Evolutionary conservation across 2,329 filamentous ascomycete species (phyloP).

Genomic region (Venturia aucupariae): DNA sequence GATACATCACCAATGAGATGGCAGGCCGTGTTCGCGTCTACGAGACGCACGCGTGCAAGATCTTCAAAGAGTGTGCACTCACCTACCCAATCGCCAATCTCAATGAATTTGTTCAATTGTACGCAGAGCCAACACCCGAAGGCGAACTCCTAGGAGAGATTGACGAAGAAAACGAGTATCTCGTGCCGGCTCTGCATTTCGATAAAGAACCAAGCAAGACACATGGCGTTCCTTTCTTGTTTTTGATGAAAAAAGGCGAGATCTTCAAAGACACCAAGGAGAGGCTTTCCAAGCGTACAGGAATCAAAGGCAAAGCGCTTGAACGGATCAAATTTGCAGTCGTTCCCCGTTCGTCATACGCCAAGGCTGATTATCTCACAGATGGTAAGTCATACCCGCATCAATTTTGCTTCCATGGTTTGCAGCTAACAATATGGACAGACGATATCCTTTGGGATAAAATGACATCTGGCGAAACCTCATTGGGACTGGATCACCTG

Average conservation of each 20-base stretch:
- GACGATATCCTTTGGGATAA: conserved; percentile 39
- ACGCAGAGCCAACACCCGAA: conserved; percentile 71
- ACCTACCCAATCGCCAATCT: conserved; percentile 70
- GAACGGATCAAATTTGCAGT: conserved; percentile 97
- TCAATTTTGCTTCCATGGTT: neutral
- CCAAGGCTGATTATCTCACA: conserved; percentile 71
- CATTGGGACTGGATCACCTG: conserved; percentile 49
- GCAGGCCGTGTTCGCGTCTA: conserved; percentile 68
- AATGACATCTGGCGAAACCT: conserved; percentile 30
- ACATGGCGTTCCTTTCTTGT: conserved; percentile 86
- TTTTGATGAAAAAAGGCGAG: conserved; percentile 76
- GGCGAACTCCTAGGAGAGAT: conserved; percentile 45
- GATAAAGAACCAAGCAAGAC: conserved; percentile 77
- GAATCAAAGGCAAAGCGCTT: conserved; percentile 94
- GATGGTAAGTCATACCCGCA: conserved; percentile 57
- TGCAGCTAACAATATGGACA: conserved; percentile 20
- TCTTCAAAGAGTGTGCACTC: conserved; percentile 65
- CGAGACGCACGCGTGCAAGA: conserved; percentile 73
- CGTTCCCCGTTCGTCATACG: conserved; percentile 57
- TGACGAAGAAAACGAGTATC: conserved; percentile 54
- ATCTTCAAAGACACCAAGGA: conserved; percentile 87
- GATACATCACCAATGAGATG: conserved; percentile 46
- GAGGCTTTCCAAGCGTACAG: conserved; percentile 83
- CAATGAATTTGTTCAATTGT: conserved; percentile 75
- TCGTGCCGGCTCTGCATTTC: conserved; percentile 82